Percentiles rank a stretch among this genome's conserved stretches.
Conservation (phyloP, 345 rosid genomes). For the Theobroma cacao region DNA sequence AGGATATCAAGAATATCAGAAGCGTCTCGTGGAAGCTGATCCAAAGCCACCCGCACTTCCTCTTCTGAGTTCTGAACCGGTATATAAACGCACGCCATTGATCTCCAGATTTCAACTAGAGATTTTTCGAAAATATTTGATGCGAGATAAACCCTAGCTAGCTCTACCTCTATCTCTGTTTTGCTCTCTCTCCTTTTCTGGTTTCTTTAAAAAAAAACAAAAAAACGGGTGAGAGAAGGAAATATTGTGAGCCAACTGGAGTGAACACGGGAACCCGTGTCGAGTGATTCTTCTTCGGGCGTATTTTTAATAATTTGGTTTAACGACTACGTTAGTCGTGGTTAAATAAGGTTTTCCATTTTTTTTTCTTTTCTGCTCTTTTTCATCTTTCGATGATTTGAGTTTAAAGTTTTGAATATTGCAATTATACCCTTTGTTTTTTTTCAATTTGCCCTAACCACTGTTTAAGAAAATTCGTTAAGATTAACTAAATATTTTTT, state of each 20-base stretch:
- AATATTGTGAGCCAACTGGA: not conserved
- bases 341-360: too few species aligned
- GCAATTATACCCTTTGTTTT: too few species aligned
- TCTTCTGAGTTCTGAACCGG: constrained; percentile 99
- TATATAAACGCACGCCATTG: constrained; percentile 86
- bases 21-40: constrained; percentile 97
- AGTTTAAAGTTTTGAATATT: too few species aligned
- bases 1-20: constrained; percentile 97
- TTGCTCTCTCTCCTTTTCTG: not conserved
- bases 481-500: too few species aligned
- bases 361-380: too few species aligned
- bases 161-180: not conserved
- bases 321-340: too few species aligned
- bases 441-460: too few species aligned
- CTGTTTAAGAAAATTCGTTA: too few species aligned
- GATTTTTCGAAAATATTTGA: not conserved
- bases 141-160: not conserved
- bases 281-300: not conserved
- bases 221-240: not conserved
- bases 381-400: too few species aligned
- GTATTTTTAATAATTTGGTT: not conserved
- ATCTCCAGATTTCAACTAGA: not conserved
- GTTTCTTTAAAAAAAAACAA: not conserved
- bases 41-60: constrained; percentile 92
- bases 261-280: not conserved